Percentiles rank a stretch among this genome's conserved stretches.
These are phyloP conservation scores for Triticum urartu DNA, from an alignment of 176 grass and related monocot genomes.

Conservation along the genomic window DNA sequence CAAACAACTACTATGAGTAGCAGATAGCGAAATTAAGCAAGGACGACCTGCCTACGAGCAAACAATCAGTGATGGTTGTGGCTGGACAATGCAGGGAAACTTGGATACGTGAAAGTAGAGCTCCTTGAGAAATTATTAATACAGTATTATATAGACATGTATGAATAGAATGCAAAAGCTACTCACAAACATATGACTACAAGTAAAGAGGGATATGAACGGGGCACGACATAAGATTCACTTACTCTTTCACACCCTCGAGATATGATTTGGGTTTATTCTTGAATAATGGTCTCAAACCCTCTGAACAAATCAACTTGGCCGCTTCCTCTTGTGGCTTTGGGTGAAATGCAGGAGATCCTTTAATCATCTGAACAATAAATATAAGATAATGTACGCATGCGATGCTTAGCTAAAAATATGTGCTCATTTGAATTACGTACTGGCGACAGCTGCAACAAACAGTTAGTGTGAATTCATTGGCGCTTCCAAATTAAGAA, in stretches of 20 bases:
- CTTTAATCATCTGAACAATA: conserved; percentile 89
- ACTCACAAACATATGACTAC: background rate
- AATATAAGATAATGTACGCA: conserved; percentile 8
- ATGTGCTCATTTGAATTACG: background rate
- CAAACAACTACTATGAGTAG: conserved; percentile 11
- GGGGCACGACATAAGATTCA: background rate
- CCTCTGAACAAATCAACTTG: conserved; percentile 82
- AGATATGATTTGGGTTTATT: conserved; percentile 72
- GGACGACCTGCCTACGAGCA: background rate
- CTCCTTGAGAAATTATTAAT: background rate
- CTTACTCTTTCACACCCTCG: conserved; percentile 77
- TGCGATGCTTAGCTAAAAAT: background rate
- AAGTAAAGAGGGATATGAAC: background rate
- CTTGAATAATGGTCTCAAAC: conserved; percentile 76
- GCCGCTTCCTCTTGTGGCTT: conserved; percentile 52
- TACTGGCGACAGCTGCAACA: background rate
- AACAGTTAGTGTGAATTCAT: background rate
- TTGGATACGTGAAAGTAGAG: background rate
- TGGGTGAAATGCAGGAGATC: conserved; percentile 56
- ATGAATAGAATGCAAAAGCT: background rate
- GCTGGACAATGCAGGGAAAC: background rate
- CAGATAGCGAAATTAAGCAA: background rate
- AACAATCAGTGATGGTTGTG: background rate
- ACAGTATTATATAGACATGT: background rate
- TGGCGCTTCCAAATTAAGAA: background rate